Evolutionary conservation across 2,329 filamentous ascomycete species (phyloP), one percentile per base, ranked within the genome.

Genomic region (Fusarium camptoceras): DNA sequence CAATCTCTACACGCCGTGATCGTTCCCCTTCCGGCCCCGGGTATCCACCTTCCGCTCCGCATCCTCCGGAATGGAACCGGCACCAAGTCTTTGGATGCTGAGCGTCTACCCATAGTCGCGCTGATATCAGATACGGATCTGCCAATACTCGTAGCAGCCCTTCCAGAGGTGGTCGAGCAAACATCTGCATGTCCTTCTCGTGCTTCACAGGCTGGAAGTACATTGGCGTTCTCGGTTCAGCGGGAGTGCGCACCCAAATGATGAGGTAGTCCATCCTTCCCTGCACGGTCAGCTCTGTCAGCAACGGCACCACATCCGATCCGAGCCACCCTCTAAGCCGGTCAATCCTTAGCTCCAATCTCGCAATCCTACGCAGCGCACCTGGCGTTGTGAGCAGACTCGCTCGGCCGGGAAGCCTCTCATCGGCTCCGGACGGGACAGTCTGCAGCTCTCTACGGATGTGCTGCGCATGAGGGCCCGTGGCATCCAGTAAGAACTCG

Each of bases 111-210:
- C 75, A 75, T 28, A 86, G 69, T 59, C 79, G 76, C 16, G 80
- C 81, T 43, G 67, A 77, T 49, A 81, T 75, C 37, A 86, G 75
- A 48, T 84, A 81, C 49, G 84, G 84, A 60, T 86, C 84, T 43
- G 79, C 75, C 56, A 86, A 71, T 20, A 86, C 73, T 54, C 76
- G 74, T 47, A 85, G 69, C 11, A 86, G 68, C 5, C 79, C 77
- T 59, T 71, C 72, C 25, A 80, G 59, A 72, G 80, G 73, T 24
- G 76, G 73, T 44, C 73, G 73, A n/a, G 66, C 56, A 50, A 79
- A 78, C 27, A 76, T 68, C 43, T 54, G 55, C 16, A 68, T 44
- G 34, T 67, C 72, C 24, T 48, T 53, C 24, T 41, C 53, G 15
- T 63, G 63, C 47, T 66, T 66, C 37, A n/a, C 48, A 49, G 48